Conservation (phyloP, 495 filamentous ascomycete species). For the Amphirosellinia nigrospora region DNA sequence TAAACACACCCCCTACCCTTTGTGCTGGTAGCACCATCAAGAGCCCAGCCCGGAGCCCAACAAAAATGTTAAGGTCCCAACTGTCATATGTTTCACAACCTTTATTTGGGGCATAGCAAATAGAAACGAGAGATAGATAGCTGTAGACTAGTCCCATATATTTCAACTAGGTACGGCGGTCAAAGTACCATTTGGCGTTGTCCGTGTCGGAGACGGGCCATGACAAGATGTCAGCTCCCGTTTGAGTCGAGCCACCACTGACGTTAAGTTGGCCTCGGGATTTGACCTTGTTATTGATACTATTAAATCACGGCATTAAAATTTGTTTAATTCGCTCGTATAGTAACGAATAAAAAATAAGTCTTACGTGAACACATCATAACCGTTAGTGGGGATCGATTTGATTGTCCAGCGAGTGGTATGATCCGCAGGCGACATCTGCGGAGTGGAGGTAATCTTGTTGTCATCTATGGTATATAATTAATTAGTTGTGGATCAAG, state of each 20-base stretch:
- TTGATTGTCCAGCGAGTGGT: conserved; percentile 1
- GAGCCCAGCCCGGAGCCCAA: neutral
- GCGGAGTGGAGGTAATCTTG: neutral
- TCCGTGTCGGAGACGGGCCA: neutral
- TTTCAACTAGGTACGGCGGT: neutral
- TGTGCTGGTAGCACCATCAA: neutral
- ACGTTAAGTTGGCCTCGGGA: neutral
- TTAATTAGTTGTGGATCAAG: neutral
- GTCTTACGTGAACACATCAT: neutral
- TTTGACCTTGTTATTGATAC: neutral
- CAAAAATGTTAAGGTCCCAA: neutral
- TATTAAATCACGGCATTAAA: neutral
- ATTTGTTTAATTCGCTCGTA: neutral
- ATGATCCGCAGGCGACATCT: neutral
- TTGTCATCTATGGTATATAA: neutral
- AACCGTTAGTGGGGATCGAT: neutral
- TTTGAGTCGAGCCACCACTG: neutral
- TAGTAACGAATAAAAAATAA: neutral
- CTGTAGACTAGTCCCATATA: neutral
- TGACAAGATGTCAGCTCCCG: neutral
- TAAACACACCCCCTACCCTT: neutral
- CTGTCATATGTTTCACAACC: neutral
- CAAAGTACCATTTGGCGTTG: neutral
- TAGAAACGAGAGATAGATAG: neutral
- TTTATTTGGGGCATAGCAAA: neutral